Evolutionary conservation across 2,329 filamentous ascomycete genomes (phyloP).

Genomic region (Biscogniauxia marginata): DNA sequence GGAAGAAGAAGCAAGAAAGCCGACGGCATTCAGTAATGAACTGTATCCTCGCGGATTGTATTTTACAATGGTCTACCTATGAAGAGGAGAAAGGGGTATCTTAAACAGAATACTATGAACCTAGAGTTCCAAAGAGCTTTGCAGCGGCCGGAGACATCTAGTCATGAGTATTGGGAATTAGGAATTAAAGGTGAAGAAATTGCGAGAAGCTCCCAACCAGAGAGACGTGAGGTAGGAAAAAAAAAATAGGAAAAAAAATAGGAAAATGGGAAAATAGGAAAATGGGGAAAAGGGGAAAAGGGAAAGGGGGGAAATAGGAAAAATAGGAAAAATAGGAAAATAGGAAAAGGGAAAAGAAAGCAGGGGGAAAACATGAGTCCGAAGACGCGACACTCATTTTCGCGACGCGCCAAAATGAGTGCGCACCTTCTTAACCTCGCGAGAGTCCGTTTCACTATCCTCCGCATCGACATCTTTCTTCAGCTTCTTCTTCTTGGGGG

Average conservation of each 20-base stretch:
- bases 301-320: not conserved
- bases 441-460: conserved; percentile 59
- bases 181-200: too few relatives aligned
- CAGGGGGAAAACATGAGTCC: not conserved
- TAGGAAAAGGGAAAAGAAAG: not conserved
- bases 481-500: conserved; percentile 52
- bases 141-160: not conserved
- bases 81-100: not conserved
- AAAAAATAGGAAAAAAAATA: not conserved
- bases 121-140: not conserved
- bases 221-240: not conserved
- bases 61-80: not conserved
- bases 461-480: conserved; percentile 45
- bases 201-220: too few relatives aligned
- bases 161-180: too few relatives aligned
- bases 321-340: not conserved
- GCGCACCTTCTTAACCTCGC: conserved; percentile 53
- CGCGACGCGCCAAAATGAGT: conserved; percentile 57
- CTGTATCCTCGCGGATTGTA: not conserved
- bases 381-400: conserved; percentile 36
- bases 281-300: not conserved
- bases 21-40: too few relatives aligned
- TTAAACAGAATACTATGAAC: not conserved
- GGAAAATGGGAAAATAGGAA: not conserved
- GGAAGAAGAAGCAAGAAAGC: too few relatives aligned